These are phyloP conservation scores for Alternaria postmessia DNA, from an alignment of 2,329 filamentous ascomycete genomes.

Conservation along the genomic window DNA sequence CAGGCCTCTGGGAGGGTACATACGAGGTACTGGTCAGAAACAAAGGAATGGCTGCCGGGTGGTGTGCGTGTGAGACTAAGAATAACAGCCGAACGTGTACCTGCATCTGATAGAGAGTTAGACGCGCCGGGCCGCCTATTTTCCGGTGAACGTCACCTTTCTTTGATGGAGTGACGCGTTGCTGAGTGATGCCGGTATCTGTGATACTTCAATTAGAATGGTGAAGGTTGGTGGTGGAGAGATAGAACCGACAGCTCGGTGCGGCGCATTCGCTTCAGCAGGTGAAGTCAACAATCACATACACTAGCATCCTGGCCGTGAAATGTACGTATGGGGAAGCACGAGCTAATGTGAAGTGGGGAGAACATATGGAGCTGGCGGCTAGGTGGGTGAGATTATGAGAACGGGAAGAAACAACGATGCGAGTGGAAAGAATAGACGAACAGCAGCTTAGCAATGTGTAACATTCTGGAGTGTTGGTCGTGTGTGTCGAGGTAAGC, in stretches of 20 bases:
- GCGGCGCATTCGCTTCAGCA: conserved; percentile 19
- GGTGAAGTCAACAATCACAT: conserved; percentile 12
- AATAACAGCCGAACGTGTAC: conserved; percentile 24
- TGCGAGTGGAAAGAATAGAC: conserved; percentile 8
- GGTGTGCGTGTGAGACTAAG: conserved; percentile 17
- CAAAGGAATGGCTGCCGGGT: neutral
- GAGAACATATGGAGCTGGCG: conserved; percentile 33
- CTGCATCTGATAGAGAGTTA: conserved; percentile 28
- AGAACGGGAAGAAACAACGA: conserved; percentile 11
- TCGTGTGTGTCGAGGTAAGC: conserved; percentile 12
- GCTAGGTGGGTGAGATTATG: conserved; percentile 43
- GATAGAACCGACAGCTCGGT: conserved; percentile 15
- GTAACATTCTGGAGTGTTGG: conserved; percentile 22
- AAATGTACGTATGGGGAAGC: conserved; percentile 23
- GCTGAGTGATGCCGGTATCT: conserved; percentile 5
- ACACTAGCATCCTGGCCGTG: conserved; percentile 15
- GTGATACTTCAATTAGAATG: conserved; percentile 35
- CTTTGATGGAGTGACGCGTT: neutral
- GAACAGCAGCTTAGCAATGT: conserved; percentile 26
- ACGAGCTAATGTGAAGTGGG: conserved; percentile 11
- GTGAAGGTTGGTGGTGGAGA: conserved; percentile 22
- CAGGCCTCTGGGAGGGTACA: conserved; percentile 2
- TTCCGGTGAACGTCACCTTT: conserved; percentile 6
- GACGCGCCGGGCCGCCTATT: conserved; percentile 18
- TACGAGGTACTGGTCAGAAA: neutral